phyloP scores from a whole-genome alignment of 345 rosid genomes.

The Erucastrum elatum region DNA sequence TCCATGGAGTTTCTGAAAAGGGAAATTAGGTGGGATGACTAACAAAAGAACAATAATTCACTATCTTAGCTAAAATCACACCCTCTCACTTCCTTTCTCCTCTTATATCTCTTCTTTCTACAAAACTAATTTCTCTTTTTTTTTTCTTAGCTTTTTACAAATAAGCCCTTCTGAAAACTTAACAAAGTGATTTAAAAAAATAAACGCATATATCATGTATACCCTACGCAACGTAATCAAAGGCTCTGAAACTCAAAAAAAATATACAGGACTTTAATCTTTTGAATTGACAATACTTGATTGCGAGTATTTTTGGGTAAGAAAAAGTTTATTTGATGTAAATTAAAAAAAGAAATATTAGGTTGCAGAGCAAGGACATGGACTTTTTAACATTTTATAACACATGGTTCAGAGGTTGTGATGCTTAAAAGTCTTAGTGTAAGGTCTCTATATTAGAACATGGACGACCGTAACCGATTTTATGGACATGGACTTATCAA shows the following conservation, averaged over 20 bases:
- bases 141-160: too few relatives aligned
- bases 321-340: background rate
- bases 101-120: too few relatives aligned
- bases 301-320: background rate
- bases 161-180: too few relatives aligned
- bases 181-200: too few relatives aligned
- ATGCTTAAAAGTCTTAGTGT: background rate
- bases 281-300: background rate
- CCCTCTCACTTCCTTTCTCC: too few relatives aligned
- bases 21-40: too few relatives aligned
- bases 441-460: background rate
- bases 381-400: background rate
- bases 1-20: background rate
- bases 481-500: background rate
- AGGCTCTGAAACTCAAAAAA: background rate
- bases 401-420: background rate
- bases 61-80: too few relatives aligned
- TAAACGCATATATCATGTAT: too few relatives aligned
- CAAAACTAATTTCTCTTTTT: too few relatives aligned
- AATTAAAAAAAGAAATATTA: background rate
- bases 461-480: background rate
- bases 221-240: background rate
- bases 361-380: background rate
- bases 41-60: too few relatives aligned
- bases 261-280: background rate